Evolutionary conservation across 2,329 filamentous ascomycete genomes (phyloP), one percentile per base, ranked within the genome.

Genomic region (Cryphonectria naterciae): DNA sequence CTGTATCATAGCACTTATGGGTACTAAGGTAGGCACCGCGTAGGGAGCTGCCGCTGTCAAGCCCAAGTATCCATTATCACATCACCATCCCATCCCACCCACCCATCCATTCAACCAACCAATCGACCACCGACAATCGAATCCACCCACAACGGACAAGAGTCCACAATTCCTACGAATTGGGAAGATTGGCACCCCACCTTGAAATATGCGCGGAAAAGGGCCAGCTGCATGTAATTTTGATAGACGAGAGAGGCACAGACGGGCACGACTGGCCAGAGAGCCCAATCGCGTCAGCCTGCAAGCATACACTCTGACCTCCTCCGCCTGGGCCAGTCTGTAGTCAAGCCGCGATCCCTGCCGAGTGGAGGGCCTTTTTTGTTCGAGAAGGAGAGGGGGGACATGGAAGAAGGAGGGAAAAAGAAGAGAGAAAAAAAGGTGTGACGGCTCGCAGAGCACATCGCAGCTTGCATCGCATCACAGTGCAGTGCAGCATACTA

Each of bases 151-250:
- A 32, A 35, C 54, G 54, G 54, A 17, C 28, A 32, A 32, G 13
- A 32, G 28, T 7, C 54, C 54, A 58, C 25, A 58, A 58, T 58
- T 58, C 28, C 54, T 58, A 15, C 54, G 28, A 3, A 13, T 35
- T 49, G 46, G 54, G 25, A 32, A 58, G 25, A 58, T 58, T 58
- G 54, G 54, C 54, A 11, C 25, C 54, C 54, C 54, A 58, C 54
- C 54, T 58, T 32, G 25, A 19, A 19, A 58, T 58, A 58, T 58
- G 54, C 54, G 25, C 25, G 54, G 25, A 35, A 58, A 58, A 58
- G 15, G 7, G 54, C 54, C 25, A 28, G 54, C 54, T 58, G 54
- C 54, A 58, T 35, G 54, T 58, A 58, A 58, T 58, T 58, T 58
- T 32, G 54, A 58, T 32, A 58, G 54, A 32, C 54, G 25, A 58